A percentile compares a stretch with the other conserved stretches of the same genome.
Evolutionary conservation across 2,329 filamentous ascomycete species (phyloP).

Genomic region (Lachnellula willkommii): DNA sequence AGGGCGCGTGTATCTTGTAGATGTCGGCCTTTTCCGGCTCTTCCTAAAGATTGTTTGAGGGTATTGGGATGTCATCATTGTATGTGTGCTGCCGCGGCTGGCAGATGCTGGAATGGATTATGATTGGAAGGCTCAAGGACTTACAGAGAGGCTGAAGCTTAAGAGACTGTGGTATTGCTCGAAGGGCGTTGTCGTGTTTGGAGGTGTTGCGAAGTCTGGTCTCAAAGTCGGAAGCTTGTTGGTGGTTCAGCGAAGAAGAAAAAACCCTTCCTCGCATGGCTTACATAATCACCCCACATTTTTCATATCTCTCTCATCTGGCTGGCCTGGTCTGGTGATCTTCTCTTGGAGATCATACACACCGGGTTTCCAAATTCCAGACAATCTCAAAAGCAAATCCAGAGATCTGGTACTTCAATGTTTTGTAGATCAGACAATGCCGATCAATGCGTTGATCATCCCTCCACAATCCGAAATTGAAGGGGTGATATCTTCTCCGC

Average conservation of each 20-base stretch:
- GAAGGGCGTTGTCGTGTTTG: neutral
- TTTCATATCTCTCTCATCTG: neutral
- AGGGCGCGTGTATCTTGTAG: constrained; percentile 1
- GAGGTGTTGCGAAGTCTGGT: neutral
- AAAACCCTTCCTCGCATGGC: neutral
- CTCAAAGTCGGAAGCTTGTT: neutral
- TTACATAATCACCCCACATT: no score
- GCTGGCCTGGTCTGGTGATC: no score
- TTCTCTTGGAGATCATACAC: neutral
- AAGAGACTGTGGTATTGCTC: neutral
- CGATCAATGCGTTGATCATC: neutral
- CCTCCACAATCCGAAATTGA: constrained; percentile 1
- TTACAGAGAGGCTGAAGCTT: neutral
- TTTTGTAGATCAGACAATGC: constrained; percentile 14
- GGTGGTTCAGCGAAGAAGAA: neutral
- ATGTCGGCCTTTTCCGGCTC: constrained; percentile 28
- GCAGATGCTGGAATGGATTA: neutral
- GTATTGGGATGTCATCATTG: constrained; percentile 30
- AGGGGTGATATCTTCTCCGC: constrained; percentile 6
- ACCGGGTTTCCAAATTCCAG: neutral
- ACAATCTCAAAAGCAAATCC: neutral
- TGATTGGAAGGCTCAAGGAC: neutral
- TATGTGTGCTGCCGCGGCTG: neutral
- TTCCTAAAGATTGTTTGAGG: constrained; percentile 29
- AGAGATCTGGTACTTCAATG: neutral